phyloP scores from a whole-genome alignment of 345 rosid species.

The Viola odorata region DNA sequence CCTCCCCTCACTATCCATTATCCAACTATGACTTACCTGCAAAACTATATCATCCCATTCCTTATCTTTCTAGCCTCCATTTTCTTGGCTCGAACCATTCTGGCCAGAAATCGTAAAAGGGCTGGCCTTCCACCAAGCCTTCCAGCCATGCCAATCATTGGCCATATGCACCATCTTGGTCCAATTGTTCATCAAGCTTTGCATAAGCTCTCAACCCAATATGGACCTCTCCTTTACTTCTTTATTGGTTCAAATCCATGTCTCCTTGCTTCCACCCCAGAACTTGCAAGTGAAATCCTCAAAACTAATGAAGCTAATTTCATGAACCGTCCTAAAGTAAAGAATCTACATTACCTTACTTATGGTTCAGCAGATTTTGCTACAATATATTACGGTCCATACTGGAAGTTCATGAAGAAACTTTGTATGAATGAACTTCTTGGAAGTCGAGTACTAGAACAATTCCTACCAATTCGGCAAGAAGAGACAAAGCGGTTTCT shows the following conservation, averaged over 20 bases:
- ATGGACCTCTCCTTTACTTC: slow-evolving; percentile 60
- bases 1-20: background rate
- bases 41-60: slow-evolving; percentile 20
- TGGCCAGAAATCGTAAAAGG: slow-evolving; percentile 1
- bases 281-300: slow-evolving; percentile 53
- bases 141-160: slow-evolving; percentile 50
- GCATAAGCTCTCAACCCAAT: slow-evolving; percentile 48
- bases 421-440: slow-evolving; percentile 65
- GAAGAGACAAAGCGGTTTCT: slow-evolving; percentile 46
- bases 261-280: slow-evolving; percentile 48
- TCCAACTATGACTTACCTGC: slow-evolving; percentile 20
- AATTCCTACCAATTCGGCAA: slow-evolving; percentile 32
- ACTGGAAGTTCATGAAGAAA: slow-evolving; percentile 80
- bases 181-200: slow-evolving; percentile 60
- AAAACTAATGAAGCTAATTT: slow-evolving; percentile 53
- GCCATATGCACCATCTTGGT: slow-evolving; percentile 64
- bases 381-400: slow-evolving; percentile 52
- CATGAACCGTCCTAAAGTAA: slow-evolving; percentile 44
- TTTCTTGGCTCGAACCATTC: slow-evolving; percentile 19
- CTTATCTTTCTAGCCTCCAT: slow-evolving; percentile 22
- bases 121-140: slow-evolving; percentile 57
- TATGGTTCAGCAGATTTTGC: slow-evolving; percentile 71
- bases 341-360: slow-evolving; percentile 63
- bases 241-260: slow-evolving; percentile 67
- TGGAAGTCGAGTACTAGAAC: slow-evolving; percentile 44